Evolutionary conservation across 352 stramenopile genomes (phyloP).

Genomic region (Pythium sukuiense): DNA sequence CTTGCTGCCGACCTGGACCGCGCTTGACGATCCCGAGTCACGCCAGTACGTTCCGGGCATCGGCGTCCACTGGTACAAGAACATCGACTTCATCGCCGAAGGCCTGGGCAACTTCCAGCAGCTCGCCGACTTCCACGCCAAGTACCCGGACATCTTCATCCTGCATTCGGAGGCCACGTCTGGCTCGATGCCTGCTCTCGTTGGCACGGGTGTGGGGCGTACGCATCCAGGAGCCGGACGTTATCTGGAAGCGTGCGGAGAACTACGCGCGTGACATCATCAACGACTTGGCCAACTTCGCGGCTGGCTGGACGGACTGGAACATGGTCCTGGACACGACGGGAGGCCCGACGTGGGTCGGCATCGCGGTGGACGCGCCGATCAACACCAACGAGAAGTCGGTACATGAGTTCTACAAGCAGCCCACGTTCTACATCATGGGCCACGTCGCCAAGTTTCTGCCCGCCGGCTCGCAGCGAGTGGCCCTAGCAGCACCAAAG

Average conservation of each 20-base stretch:
- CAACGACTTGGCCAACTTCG: constrained; percentile 73
- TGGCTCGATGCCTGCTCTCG: constrained; percentile 45
- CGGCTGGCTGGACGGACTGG: constrained; percentile 83
- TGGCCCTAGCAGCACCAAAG: constrained; percentile 13
- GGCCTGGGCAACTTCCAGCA: constrained; percentile 38
- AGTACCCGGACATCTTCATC: constrained; percentile 71
- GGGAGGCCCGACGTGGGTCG: constrained; percentile 67
- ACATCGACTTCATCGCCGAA: constrained; percentile 44
- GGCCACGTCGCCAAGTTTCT: constrained; percentile 79
- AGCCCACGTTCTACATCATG: constrained; percentile 80
- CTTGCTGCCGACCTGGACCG: constrained; percentile 41
- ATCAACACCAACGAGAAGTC: constrained; percentile 61
- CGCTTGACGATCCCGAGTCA: constrained; percentile 44
- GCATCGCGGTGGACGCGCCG: constrained; percentile 61
- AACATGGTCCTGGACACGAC: constrained; percentile 76
- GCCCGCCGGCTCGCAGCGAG: constrained; percentile 41
- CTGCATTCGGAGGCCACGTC: constrained; percentile 73
- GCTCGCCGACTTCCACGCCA: constrained; percentile 46
- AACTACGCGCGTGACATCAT: constrained; percentile 87
- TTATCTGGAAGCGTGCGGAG: constrained; percentile 65
- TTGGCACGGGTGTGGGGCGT: constrained; percentile 46
- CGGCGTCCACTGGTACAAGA: constrained; percentile 86
- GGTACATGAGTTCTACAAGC: constrained; percentile 66
- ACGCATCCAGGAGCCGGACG: constrained; percentile 38
- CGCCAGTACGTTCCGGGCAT: constrained; percentile 72